A percentile compares a stretch with the other conserved stretches of the same genome.
These are phyloP conservation scores for Sporothrix pseudoabietina DNA, from an alignment of 2,329 filamentous ascomycete species.

Conservation along the genomic window DNA sequence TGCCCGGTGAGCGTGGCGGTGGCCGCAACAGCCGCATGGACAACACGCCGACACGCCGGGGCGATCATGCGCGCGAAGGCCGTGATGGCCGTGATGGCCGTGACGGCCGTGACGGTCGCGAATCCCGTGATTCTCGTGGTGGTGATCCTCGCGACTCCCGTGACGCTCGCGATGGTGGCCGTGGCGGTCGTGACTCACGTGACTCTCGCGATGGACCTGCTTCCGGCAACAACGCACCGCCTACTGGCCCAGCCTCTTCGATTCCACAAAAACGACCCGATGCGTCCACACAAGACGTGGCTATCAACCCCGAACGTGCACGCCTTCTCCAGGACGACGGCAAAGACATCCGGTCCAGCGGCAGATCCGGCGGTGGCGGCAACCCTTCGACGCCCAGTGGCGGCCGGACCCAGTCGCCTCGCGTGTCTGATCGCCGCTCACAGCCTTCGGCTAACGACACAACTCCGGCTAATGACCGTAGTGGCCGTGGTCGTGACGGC, in stretches of 20 bases:
- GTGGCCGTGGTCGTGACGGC: conserved; percentile 9
- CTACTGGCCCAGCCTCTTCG: conserved; percentile 13
- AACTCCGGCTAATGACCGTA: conserved; percentile 33
- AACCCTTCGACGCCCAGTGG: not conserved
- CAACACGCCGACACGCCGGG: conserved; percentile 26
- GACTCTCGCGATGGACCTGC: not conserved
- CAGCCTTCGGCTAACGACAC: conserved; percentile 36
- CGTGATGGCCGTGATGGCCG: conserved; percentile 43
- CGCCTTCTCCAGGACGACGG: conserved; percentile 52
- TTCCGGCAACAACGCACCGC: conserved; percentile 4
- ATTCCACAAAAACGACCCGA: conserved; percentile 12
- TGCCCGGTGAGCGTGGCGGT: conserved; percentile 9
- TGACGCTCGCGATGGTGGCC: conserved; percentile 36
- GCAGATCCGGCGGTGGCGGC: conserved; percentile 38
- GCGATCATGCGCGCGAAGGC: conserved; percentile 33
- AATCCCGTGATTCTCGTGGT: conserved; percentile 39
- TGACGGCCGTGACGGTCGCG: conserved; percentile 43
- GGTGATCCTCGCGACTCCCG: conserved; percentile 47
- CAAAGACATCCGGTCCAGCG: conserved; percentile 45
- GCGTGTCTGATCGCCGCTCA: conserved; percentile 46
- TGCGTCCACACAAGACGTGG: conserved; percentile 46
- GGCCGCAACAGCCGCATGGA: conserved; percentile 15
- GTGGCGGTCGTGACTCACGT: not conserved
- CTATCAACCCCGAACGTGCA: conserved; percentile 59
- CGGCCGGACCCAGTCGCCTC: conserved; percentile 53